phyloP scores from a whole-genome alignment of 768 basidiomycete genomes.

The Suillus alpinus region DNA sequence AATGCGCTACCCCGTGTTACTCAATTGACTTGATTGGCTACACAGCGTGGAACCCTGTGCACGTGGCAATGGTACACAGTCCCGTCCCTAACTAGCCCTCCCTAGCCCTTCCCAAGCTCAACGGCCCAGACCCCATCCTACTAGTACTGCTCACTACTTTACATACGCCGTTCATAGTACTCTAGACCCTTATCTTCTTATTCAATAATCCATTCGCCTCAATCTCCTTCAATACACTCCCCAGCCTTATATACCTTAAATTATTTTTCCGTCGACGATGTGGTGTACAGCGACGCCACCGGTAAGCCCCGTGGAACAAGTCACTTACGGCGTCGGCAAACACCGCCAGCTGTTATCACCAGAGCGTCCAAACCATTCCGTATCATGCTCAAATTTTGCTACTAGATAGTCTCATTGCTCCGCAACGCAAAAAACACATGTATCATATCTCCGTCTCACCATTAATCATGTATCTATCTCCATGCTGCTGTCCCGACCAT shows the following conservation, averaged over 20 bases:
- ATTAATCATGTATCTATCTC: background rate
- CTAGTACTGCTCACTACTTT: too few species aligned
- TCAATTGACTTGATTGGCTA: background rate
- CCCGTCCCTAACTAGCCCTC: constrained; percentile 14
- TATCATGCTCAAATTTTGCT: too few species aligned
- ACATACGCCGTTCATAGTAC: background rate
- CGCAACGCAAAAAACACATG: too few species aligned
- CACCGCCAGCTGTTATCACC: constrained; percentile 1
- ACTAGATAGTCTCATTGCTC: too few species aligned
- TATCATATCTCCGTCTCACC: background rate
- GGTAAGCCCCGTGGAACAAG: constrained; percentile 16
- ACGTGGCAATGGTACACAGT: constrained; percentile 8
- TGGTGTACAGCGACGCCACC: constrained; percentile 22
- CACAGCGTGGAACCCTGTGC: constrained; percentile 1
- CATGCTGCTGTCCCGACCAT: background rate
- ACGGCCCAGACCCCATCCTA: too few species aligned
- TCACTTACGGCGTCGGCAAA: background rate
- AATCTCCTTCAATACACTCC: too few species aligned
- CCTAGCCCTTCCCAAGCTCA: constrained; percentile 9
- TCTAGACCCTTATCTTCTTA: background rate
- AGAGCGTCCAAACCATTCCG: too few species aligned
- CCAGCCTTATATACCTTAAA: too few species aligned
- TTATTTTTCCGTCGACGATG: background rate
- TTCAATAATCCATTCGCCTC: constrained; percentile 7
- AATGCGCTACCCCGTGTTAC: constrained; percentile 15